Evolutionary conservation across 2,329 filamentous ascomycete genomes (phyloP).

Genomic region (Xylariaceae sp.): DNA sequence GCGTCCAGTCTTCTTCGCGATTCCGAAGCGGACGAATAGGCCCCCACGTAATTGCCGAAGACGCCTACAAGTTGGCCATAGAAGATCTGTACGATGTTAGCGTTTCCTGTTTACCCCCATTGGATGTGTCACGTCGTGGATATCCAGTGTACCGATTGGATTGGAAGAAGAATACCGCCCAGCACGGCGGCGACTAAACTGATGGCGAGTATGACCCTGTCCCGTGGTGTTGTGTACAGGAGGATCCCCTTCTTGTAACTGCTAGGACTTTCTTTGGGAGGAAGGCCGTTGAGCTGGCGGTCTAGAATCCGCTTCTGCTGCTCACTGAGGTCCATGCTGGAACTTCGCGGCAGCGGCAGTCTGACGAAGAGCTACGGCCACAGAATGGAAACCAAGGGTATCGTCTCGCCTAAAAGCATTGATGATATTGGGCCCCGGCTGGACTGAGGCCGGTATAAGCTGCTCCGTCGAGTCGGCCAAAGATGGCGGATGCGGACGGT

Average conservation of each 20-base stretch:
- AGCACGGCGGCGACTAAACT: background rate
- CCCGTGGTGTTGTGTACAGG: background rate
- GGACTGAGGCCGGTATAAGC: too few relatives aligned
- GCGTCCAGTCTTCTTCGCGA: background rate
- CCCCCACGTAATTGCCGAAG: background rate
- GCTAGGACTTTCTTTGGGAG: too few relatives aligned
- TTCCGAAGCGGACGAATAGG: background rate
- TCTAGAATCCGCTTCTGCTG: background rate
- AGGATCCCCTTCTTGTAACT: background rate
- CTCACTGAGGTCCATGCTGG: background rate
- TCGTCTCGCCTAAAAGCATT: too few relatives aligned
- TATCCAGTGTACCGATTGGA: background rate
- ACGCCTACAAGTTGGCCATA: slow-evolving; percentile 6
- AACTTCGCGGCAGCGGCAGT: too few relatives aligned
- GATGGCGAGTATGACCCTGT: background rate
- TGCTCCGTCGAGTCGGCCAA: too few relatives aligned
- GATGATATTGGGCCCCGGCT: too few relatives aligned
- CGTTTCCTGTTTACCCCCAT: background rate
- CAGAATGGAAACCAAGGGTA: too few relatives aligned
- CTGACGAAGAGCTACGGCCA: too few relatives aligned
- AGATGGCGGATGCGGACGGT: too few relatives aligned
- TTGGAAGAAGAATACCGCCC: background rate
- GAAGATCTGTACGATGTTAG: background rate
- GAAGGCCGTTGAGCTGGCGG: background rate
- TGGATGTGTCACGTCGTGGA: background rate